Conservation (phyloP, 768 basidiomycete genomes). For the Auricularia sp. region DNA sequence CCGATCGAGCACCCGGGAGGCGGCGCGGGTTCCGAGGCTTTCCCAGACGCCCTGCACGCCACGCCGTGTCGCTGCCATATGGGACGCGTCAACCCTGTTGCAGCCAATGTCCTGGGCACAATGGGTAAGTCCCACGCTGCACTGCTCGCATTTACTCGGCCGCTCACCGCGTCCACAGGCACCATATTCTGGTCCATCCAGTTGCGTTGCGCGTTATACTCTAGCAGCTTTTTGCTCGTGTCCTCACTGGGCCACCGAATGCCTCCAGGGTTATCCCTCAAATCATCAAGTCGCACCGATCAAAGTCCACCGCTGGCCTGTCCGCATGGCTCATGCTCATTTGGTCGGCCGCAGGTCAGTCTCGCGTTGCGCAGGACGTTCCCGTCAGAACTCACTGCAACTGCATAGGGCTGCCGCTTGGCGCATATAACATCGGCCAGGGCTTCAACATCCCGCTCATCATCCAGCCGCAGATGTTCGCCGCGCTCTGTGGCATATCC, state of each 20-base stretch:
- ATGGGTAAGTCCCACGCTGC: slow-evolving; percentile 33
- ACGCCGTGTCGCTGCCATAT: neutral
- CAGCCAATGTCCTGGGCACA: slow-evolving; percentile 62
- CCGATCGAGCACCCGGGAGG: no score
- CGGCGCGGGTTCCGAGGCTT: no score
- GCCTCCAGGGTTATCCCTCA: slow-evolving; percentile 43
- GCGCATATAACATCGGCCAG: slow-evolving; percentile 57
- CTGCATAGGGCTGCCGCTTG: slow-evolving; percentile 42
- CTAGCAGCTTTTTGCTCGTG: slow-evolving; percentile 11
- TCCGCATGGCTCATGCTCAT: slow-evolving; percentile 57
- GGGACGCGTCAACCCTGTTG: slow-evolving; percentile 30
- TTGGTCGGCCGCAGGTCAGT: neutral
- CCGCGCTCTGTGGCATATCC: slow-evolving; percentile 45
- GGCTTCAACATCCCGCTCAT: slow-evolving; percentile 64
- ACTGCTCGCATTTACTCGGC: neutral
- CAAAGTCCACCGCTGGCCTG: slow-evolving; percentile 58
- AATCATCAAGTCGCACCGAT: slow-evolving; percentile 59
- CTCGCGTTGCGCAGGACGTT: neutral
- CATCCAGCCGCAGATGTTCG: slow-evolving; percentile 56
- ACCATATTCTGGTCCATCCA: slow-evolving; percentile 59
- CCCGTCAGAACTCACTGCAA: slow-evolving; percentile 13
- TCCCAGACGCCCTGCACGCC: no score
- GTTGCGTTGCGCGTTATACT: slow-evolving; percentile 9
- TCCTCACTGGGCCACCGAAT: slow-evolving; percentile 10
- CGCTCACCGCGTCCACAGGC: slow-evolving; percentile 26